Evolutionary conservation across 345 rosid species (phyloP).

Genomic region (Brassica nigra): DNA sequence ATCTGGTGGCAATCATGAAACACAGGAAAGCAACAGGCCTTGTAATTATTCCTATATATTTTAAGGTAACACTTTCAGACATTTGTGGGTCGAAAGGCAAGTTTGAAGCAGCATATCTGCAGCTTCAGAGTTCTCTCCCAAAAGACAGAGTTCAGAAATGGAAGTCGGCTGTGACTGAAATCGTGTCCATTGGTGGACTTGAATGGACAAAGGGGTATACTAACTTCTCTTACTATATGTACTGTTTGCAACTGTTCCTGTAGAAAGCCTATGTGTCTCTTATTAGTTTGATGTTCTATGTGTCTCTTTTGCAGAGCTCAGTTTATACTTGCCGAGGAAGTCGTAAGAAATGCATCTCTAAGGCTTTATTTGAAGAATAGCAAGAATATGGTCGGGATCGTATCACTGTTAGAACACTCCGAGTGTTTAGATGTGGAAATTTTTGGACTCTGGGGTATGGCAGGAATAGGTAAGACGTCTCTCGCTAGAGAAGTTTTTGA

Average conservation of each 20-base stretch:
- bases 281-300: background rate
- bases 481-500: constrained; percentile 23
- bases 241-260: background rate
- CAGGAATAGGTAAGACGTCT: constrained; percentile 36
- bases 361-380: background rate
- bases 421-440: background rate
- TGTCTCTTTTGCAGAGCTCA: background rate
- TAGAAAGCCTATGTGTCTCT: background rate
- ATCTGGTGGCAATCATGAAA: constrained; percentile 8
- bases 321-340: constrained; percentile 13
- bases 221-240: constrained; percentile 11
- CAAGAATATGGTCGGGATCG: constrained; percentile 8
- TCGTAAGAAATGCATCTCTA: constrained; percentile 10
- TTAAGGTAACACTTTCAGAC: constrained; percentile 29
- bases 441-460: constrained; percentile 29
- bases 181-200: constrained; percentile 7
- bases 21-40: constrained; percentile 1
- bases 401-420: background rate
- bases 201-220: constrained; percentile 26
- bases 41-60: constrained; percentile 20
- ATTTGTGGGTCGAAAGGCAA: constrained; percentile 12
- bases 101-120: constrained; percentile 12
- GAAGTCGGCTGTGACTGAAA: constrained; percentile 9
- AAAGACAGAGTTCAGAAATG: constrained; percentile 7
- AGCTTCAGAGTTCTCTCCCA: constrained; percentile 1